phyloP scores from a whole-genome alignment of 768 basidiomycete genomes.

The Lactifluus hygrophoroides region DNA sequence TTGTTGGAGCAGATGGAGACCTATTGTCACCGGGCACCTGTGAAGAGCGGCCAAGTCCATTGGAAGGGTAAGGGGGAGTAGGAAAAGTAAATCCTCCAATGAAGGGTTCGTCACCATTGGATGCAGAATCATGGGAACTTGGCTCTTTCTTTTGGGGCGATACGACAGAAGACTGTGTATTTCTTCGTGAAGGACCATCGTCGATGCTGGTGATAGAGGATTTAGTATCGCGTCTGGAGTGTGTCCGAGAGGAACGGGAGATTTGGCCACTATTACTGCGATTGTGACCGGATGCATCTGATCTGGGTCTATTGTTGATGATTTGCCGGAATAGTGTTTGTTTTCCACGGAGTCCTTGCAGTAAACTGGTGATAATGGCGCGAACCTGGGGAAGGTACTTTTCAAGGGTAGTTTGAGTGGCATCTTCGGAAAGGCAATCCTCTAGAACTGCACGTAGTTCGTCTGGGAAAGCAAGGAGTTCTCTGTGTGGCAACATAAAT shows the following conservation, averaged over 20 bases:
- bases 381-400: conserved; percentile 87
- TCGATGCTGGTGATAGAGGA: conserved; percentile 27
- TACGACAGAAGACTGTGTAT: neutral
- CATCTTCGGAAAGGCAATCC: conserved; percentile 85
- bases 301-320: conserved; percentile 48
- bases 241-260: conserved; percentile 46
- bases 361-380: conserved; percentile 83
- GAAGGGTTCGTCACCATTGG: conserved; percentile 35
- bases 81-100: conserved; percentile 42
- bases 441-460: conserved; percentile 87
- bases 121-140: conserved; percentile 4
- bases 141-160: conserved; percentile 23
- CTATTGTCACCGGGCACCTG: conserved; percentile 4
- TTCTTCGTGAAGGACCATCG: conserved; percentile 24
- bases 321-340: conserved; percentile 81
- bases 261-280: conserved; percentile 34
- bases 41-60: conserved; percentile 4
- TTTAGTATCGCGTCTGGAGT: conserved; percentile 30
- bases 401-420: conserved; percentile 75
- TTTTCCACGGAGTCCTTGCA: conserved; percentile 88
- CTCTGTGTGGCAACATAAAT: conserved; percentile 38
- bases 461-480: conserved; percentile 79
- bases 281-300: conserved; percentile 38
- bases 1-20: neutral
- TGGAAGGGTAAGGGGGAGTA: conserved; percentile 6